Conservation (phyloP, 164 flowering plant genomes). For the Malania oleifera region DNA sequence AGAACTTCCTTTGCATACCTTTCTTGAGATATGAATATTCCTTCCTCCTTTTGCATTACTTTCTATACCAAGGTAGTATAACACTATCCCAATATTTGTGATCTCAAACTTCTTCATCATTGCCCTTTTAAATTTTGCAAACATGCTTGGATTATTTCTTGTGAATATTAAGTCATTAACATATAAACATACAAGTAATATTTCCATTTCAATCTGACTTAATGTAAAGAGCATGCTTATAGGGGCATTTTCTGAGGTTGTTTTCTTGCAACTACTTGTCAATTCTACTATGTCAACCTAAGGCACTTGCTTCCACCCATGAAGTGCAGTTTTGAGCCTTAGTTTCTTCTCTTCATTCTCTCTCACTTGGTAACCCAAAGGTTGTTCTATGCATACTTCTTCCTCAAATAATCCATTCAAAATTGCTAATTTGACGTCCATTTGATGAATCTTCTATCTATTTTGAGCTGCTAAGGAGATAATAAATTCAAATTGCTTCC, state of each 20-base stretch:
- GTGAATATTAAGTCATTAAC: constrained; percentile 1
- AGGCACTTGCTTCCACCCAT: constrained; percentile 3
- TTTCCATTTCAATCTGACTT: not conserved
- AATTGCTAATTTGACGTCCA: constrained; percentile 8
- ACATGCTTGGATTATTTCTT: not conserved
- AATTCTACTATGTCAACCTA: not conserved
- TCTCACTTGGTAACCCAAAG: not conserved
- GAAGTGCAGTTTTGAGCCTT: not conserved
- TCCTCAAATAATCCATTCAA: not conserved
- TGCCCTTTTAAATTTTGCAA: too few species aligned
- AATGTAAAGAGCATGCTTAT: not conserved
- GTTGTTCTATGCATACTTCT: not conserved
- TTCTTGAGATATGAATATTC: not conserved
- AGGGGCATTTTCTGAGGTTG: not conserved
- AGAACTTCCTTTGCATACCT: not conserved
- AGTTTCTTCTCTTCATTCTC: not conserved
- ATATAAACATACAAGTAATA: not conserved
- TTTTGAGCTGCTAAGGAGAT: not conserved
- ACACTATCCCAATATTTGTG: not conserved
- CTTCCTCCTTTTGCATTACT: not conserved
- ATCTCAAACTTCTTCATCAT: not conserved
- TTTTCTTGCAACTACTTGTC: not conserved
- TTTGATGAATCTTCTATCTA: not conserved
- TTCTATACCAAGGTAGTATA: not conserved
- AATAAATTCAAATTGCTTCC: not conserved